These are phyloP conservation scores for Irpex sp. DNA, from an alignment of 1,284 basidiomycete species.

Conservation along the genomic window DNA sequence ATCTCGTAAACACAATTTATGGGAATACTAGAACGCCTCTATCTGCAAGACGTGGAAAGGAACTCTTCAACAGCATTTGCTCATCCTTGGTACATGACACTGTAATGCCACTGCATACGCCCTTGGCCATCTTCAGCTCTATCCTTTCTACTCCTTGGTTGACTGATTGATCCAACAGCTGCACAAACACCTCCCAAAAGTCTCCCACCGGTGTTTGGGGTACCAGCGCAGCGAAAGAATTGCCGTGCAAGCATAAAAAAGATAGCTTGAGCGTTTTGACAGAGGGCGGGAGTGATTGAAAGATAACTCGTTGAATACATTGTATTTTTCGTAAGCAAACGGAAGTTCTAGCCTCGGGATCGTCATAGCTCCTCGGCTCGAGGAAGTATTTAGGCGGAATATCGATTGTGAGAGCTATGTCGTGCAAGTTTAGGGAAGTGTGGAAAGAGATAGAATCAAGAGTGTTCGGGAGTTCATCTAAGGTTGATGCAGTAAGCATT, in stretches of 20 bases:
- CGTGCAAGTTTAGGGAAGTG: no score
- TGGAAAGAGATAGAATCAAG: no score
- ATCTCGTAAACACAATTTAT: no score
- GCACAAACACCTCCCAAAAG: background rate
- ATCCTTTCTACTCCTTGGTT: background rate
- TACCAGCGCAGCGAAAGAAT: no score
- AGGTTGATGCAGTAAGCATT: no score
- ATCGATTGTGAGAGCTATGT: no score
- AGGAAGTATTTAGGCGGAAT: no score
- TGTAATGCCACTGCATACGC: background rate
- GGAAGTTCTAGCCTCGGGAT: background rate
- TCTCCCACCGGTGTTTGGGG: background rate
- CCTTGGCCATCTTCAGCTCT: background rate
- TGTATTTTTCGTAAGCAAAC: background rate
- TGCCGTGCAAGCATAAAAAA: background rate
- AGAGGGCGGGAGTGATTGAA: background rate
- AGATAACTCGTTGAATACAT: background rate
- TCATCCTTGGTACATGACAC: background rate
- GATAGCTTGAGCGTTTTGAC: background rate
- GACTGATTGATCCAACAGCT: background rate
- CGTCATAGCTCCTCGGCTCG: background rate
- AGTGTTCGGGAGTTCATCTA: no score
- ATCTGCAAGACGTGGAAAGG: background rate
- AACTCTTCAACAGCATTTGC: background rate
- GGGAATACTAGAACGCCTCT: background rate